Conservation (phyloP, 306 rosid genomes). For the Citrullus amarus region DNA sequence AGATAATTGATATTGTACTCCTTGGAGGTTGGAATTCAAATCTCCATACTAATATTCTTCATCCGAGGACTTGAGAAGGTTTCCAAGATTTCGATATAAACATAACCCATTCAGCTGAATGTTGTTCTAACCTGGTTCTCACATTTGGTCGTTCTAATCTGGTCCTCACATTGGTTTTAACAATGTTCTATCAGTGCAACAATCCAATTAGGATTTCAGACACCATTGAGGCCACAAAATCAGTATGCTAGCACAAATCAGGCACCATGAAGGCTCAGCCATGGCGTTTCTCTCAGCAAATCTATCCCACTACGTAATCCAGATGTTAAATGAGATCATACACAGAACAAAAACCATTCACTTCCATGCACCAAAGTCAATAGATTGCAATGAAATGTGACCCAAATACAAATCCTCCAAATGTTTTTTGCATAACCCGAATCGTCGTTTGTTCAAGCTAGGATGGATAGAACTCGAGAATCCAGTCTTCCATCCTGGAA, state of each 20-base stretch:
- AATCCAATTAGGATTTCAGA: not conserved
- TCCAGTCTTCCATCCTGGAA: conserved; percentile 92
- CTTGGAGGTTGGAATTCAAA: too few relatives aligned
- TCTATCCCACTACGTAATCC: not conserved
- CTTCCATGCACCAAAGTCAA: conserved; percentile 76
- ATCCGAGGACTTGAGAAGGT: too few relatives aligned
- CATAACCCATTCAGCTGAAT: not conserved
- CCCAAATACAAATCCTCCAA: conserved; percentile 67
- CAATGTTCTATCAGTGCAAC: not conserved
- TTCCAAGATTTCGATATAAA: not conserved
- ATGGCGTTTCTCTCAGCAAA: not conserved
- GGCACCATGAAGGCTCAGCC: not conserved
- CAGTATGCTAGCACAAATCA: not conserved
- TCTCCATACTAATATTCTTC: too few relatives aligned
- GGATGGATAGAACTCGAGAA: conserved; percentile 82
- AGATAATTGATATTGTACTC: too few relatives aligned
- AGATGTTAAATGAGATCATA: conserved; percentile 9
- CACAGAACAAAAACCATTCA: conserved; percentile 18
- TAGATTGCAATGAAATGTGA: conserved; percentile 70
- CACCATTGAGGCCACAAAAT: not conserved
- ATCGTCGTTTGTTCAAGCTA: conserved; percentile 58
- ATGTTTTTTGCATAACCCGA: conserved; percentile 74
- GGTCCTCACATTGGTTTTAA: not conserved
- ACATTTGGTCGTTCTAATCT: not conserved
- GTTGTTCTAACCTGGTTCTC: not conserved